Evolutionary conservation across 2,329 filamentous ascomycete genomes (phyloP), one percentile per base, ranked within the genome.

Genomic region (Sclerotinia nivalis): DNA sequence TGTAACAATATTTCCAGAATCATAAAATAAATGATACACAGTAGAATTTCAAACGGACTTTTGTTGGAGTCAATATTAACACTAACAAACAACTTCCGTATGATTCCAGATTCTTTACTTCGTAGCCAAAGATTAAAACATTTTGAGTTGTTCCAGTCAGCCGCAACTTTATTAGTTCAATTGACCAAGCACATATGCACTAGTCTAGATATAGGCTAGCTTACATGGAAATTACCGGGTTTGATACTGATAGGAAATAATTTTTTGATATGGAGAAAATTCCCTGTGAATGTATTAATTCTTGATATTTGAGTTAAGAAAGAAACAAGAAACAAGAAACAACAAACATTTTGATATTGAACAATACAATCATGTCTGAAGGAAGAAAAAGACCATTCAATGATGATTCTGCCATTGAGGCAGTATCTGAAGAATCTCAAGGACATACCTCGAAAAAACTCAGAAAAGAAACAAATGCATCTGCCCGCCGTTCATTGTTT

Each of bases 401-500:
- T 13, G 74, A 70, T 13, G 76, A 74, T 47, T 71, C 69, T 34
- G 65, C 69, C 50, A 43, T 68, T 13, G 69, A 72, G 31, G 49
- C 66, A 22, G 59, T 64, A 20, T 69, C 72, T 18, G 72, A 75
- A 43, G 71, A 72, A 59, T 7, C 50, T 22, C 72, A 72, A 66
- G 72, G 72, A 54, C 76, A 78, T 56, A 80, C 83, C 20, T 77
- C 81, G 50, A 90, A 90, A 78, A 88, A 87, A 76, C 81, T 84
- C 43, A 83, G 85, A 73, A 84, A 87, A 70, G 87, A 89, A 71
- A 85, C 86, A 70, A 85, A 80, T 75, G 76, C 77, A 22, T 74
- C 74, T 43, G 77, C 78, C 47, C 80, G 86, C 73, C 84, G 89
- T 75, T 92, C 95, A 59, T 88, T 99, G 74, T 99, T 99, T 82